Evolutionary conservation across 2,329 filamentous ascomycete genomes (phyloP).

Genomic region (Penicillium brevicompactum): DNA sequence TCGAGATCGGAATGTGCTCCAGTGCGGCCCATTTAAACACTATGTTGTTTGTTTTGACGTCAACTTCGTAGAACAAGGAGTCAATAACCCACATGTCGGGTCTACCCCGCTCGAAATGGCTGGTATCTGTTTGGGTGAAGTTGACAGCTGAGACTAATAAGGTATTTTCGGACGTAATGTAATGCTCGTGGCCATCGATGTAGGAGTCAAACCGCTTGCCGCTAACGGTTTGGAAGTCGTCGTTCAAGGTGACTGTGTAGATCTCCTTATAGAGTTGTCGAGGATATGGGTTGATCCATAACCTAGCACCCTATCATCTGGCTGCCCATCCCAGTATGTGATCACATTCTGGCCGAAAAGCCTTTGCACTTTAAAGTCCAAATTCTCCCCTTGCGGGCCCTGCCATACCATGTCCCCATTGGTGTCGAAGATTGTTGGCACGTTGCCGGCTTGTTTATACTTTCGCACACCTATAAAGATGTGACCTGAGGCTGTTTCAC

Average conservation of each 20-base stretch:
- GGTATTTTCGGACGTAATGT: slow-evolving; percentile 33
- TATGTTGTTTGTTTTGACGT: slow-evolving; percentile 33
- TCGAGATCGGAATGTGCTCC: slow-evolving; percentile 30
- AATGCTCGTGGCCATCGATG: slow-evolving; percentile 38
- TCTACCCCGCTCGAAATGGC: no score
- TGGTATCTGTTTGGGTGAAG: slow-evolving; percentile 30
- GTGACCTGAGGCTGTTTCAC: slow-evolving; percentile 30
- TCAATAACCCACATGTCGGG: slow-evolving; percentile 31
- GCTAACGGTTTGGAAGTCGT: slow-evolving; percentile 28
- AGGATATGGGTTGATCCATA: slow-evolving; percentile 36
- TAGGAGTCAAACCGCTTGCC: slow-evolving; percentile 26
- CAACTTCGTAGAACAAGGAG: slow-evolving; percentile 34
- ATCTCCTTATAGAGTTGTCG: slow-evolving; percentile 38
- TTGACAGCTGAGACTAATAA: slow-evolving; percentile 38
- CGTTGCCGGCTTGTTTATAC: slow-evolving; percentile 26
- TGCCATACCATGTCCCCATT: slow-evolving; percentile 38
- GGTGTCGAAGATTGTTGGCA: slow-evolving; percentile 37
- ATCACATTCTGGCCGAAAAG: slow-evolving; percentile 22
- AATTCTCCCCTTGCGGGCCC: slow-evolving; percentile 31
- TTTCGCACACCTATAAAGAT: slow-evolving; percentile 36
- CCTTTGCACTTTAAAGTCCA: slow-evolving; percentile 36
- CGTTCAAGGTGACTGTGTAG: slow-evolving; percentile 32
- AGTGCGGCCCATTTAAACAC: slow-evolving; percentile 34
- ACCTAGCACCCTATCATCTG: slow-evolving; percentile 23
- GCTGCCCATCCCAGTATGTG: neutral